Evolutionary conservation across 2,329 filamentous ascomycete species (phyloP).

Genomic region (Diaporthe vexans): DNA sequence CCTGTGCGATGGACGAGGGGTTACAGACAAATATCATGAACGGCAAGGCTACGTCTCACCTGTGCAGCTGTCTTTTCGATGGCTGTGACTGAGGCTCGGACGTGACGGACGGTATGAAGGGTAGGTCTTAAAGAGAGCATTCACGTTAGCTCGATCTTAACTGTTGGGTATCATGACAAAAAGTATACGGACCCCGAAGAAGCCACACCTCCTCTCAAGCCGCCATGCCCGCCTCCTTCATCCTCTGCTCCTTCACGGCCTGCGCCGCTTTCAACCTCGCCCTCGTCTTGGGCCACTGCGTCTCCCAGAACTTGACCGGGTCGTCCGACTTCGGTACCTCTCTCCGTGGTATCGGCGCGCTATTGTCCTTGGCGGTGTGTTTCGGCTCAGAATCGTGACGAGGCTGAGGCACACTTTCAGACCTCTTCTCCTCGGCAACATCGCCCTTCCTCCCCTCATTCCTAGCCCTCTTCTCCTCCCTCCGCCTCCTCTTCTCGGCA

Average conservation of each 20-base stretch:
- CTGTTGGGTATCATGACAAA: slow-evolving; percentile 42
- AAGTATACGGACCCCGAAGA: slow-evolving; percentile 13
- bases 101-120: neutral
- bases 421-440: slow-evolving; percentile 18
- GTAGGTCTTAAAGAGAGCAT: slow-evolving; percentile 8
- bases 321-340: slow-evolving; percentile 41
- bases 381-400: slow-evolving; percentile 11
- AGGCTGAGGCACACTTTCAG: neutral
- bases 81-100: neutral
- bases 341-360: slow-evolving; percentile 36
- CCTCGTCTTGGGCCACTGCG: slow-evolving; percentile 56
- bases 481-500: slow-evolving; percentile 54
- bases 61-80: neutral
- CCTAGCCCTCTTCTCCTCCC: slow-evolving; percentile 59
- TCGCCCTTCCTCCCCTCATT: slow-evolving; percentile 55
- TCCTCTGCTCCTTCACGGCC: slow-evolving; percentile 66
- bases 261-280: slow-evolving; percentile 71
- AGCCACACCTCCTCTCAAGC: slow-evolving; percentile 44
- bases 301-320: slow-evolving; percentile 40
- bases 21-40: neutral
- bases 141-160: neutral
- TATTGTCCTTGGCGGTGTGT: slow-evolving; percentile 25
- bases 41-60: neutral
- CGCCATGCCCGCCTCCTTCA: slow-evolving; percentile 60
- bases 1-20: neutral